Base-by-base conservation (phyloP, 768 basidiomycete genomes). In the Lentinula raphanica region DNA sequence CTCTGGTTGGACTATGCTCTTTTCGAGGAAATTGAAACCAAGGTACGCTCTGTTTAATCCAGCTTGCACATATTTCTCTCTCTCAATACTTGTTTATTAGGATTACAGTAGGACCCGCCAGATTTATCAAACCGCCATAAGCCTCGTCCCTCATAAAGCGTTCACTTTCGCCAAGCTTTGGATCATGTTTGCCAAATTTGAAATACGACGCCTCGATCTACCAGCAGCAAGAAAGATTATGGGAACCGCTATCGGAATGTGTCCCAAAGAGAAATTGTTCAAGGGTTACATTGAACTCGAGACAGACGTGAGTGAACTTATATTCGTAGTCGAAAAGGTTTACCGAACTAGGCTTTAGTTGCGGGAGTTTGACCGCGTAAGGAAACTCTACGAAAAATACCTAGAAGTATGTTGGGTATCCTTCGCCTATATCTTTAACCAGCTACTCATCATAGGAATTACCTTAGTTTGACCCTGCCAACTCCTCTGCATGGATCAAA, bases 131-230 rank as follows among this genome's bases (percentile, higher is more conserved):
- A 94, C 94, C 0, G 92, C 88, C 5, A 73, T 96, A 54, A 81
- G 82, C 59, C 85, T 98, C 23, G 87, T 98, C 2, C 97, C 97
- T 0, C 96, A 99, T 71, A 96, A 96, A 67, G 84, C 87, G 59
- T 99, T 99, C 71, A 98, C 97, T 0, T 99, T 99, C 64, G 92
- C 97, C 3, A 99, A 99, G 73, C 75, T 98, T 11, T 99, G 97
- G 97, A 71, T 91, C 19, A 82, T 90, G 76, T 96, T 88, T 63
- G 93, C 96, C 5, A 85, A 88, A 62, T 98, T 98, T 63, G 97
- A 98, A 71, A 75, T 97, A 7, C 83, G 97, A 45, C 82, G 83
- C 54, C 76, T 95, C 32, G 87, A 97, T 59, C 73, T 99, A 40
- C 73, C 78, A 17, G 86, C 92, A 25, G 96, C 95, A 3, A 81